Conservation (phyloP, 441 rosid species). For the Croton setiger region DNA sequence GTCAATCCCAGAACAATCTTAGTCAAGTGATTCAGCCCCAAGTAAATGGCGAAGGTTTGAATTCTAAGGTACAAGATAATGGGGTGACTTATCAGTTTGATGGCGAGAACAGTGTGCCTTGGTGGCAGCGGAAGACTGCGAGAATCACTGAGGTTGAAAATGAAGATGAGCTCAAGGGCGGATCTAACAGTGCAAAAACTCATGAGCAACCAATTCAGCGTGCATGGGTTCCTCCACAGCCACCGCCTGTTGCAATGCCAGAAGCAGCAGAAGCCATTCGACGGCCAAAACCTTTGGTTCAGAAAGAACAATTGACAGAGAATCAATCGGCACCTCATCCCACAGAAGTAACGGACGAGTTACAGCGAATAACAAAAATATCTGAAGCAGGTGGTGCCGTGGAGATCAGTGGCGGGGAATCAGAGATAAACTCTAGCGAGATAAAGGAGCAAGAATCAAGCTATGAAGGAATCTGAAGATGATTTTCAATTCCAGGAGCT, state of each 20-base stretch:
- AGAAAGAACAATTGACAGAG: conserved; percentile 47
- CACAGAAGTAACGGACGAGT: conserved; percentile 47
- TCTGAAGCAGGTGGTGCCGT: conserved; percentile 56
- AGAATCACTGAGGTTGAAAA: conserved; percentile 60
- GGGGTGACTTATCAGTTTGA: conserved; percentile 39
- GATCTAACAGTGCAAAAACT: conserved; percentile 34
- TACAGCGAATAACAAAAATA: conserved; percentile 64
- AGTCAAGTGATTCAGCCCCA: conserved; percentile 37
- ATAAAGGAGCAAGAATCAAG: conserved; percentile 44
- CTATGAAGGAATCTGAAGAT: conserved; percentile 30
- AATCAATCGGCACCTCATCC: conserved; percentile 34
- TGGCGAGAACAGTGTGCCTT: conserved; percentile 41
- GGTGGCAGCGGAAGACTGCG: conserved; percentile 75
- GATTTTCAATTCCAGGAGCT: not conserved
- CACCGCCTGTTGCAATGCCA: conserved; percentile 85
- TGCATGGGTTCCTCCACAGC: conserved; percentile 90
- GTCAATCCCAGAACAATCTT: conserved; percentile 43
- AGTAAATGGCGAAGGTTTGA: conserved; percentile 34
- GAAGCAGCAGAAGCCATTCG: conserved; percentile 95
- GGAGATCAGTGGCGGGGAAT: conserved; percentile 35
- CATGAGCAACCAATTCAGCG: conserved; percentile 49
- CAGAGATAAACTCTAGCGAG: conserved; percentile 39
- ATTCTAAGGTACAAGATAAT: conserved; percentile 35
- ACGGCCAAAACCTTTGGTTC: conserved; percentile 56
- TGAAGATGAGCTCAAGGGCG: conserved; percentile 40